Conservation (phyloP, 257 asterid genomes). For the Cordia subcordata region DNA sequence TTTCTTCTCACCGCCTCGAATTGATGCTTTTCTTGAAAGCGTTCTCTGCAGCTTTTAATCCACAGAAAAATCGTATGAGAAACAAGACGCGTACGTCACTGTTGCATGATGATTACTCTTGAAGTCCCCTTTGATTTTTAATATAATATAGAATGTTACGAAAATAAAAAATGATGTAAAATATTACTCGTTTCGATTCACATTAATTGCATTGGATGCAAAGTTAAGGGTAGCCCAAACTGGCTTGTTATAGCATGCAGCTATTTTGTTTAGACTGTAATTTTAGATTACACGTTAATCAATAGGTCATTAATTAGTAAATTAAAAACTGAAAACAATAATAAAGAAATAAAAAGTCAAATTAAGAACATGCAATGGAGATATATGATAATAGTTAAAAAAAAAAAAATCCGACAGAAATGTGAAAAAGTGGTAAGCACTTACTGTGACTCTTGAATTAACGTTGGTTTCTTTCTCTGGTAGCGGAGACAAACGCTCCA, state of each 20-base stretch:
- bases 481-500: slow-evolving; percentile 55
- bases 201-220: too few relatives aligned
- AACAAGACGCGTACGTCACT: slow-evolving; percentile 13
- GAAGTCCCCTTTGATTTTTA: neutral
- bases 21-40: slow-evolving; percentile 69
- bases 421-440: slow-evolving; percentile 9
- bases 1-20: slow-evolving; percentile 44
- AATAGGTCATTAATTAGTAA: neutral
- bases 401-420: too few relatives aligned
- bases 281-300: neutral
- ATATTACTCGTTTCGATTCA: too few relatives aligned
- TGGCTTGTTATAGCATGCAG: too few relatives aligned
- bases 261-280: neutral
- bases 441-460: slow-evolving; percentile 62
- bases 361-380: neutral
- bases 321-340: neutral
- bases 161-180: too few relatives aligned
- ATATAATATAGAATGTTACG: too few relatives aligned
- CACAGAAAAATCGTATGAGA: slow-evolving; percentile 10
- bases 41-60: slow-evolving; percentile 62
- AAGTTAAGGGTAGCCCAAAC: too few relatives aligned
- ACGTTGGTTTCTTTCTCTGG: slow-evolving; percentile 39
- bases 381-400: too few relatives aligned
- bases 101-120: neutral
- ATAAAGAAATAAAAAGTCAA: too few relatives aligned